Conservation (phyloP, 495 filamentous ascomycete genomes). For the Tuber microsphaerosporum region DNA sequence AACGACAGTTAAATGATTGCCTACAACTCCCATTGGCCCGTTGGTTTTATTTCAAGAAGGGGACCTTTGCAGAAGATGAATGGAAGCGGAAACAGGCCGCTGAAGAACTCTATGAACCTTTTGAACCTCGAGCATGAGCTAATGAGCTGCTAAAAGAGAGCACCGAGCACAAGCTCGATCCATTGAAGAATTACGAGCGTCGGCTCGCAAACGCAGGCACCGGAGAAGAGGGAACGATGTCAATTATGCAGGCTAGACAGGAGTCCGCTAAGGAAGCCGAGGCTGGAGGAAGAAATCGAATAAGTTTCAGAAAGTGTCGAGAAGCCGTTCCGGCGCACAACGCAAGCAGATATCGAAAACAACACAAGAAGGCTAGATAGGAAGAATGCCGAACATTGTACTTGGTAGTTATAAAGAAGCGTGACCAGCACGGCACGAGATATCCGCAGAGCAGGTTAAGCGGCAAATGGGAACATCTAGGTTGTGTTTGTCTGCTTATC, state of each 20-base stretch:
- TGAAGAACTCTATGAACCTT: conserved; percentile 64
- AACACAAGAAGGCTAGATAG: conserved; percentile 73
- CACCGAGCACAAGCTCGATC: conserved; percentile 52
- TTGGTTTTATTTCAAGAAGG: conserved; percentile 93
- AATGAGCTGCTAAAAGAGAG: conserved; percentile 80
- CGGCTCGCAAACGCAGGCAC: conserved; percentile 60
- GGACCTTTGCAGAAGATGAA: conserved; percentile 73
- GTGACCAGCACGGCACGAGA: conserved; percentile 54
- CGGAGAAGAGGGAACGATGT: conserved; percentile 65
- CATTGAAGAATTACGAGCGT: conserved; percentile 43
- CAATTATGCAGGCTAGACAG: conserved; percentile 50
- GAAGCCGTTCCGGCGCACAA: conserved; percentile 61
- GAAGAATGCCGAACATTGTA: conserved; percentile 68
- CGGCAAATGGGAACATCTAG: conserved; percentile 60
- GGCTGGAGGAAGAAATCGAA: conserved; percentile 51
- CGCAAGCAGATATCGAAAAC: conserved; percentile 69
- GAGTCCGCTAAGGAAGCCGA: too few species aligned
- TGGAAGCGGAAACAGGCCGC: conserved; percentile 76
- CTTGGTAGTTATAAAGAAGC: conserved; percentile 64
- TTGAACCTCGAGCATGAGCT: conserved; percentile 71
- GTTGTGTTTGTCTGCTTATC: conserved; percentile 56
- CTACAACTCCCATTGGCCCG: conserved; percentile 79
- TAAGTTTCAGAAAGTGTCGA: conserved; percentile 48
- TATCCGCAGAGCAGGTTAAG: conserved; percentile 65
- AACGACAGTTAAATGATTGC: conserved; percentile 92